Percentiles rank a stretch among this genome's conserved stretches.
phyloP scores from a whole-genome alignment of 352 stramenopile genomes.

The Pythium folliculosum region DNA sequence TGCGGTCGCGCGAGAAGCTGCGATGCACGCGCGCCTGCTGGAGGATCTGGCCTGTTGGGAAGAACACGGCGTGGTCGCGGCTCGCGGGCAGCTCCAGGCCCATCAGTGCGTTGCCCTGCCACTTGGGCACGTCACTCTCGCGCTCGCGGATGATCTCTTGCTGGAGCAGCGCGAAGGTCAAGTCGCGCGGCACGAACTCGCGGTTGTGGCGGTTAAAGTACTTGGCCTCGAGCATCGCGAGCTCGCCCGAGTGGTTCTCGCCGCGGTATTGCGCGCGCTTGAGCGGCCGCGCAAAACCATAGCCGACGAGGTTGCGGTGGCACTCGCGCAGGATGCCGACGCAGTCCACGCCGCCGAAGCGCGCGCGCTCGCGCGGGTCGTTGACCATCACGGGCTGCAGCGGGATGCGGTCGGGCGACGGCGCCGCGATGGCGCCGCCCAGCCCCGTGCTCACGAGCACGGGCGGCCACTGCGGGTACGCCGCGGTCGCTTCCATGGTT shows the following conservation, averaged over 20 bases:
- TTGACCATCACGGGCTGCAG: slow-evolving; percentile 52
- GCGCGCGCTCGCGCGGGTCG: slow-evolving; percentile 43
- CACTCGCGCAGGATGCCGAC: slow-evolving; percentile 46
- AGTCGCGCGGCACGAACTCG: slow-evolving; percentile 52
- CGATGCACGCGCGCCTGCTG: slow-evolving; percentile 67
- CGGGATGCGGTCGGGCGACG: slow-evolving; percentile 50
- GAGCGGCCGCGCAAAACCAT: slow-evolving; percentile 53
- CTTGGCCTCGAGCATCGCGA: background rate
- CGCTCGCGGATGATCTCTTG: slow-evolving; percentile 29
- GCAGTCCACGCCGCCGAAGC: slow-evolving; percentile 47
- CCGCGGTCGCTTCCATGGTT: slow-evolving; percentile 56
- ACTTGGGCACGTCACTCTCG: slow-evolving; percentile 39
- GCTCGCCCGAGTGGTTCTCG: background rate
- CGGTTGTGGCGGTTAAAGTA: slow-evolving; percentile 39
- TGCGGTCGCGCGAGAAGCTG: slow-evolving; percentile 1
- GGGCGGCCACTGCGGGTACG: slow-evolving; percentile 59
- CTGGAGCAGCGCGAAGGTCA: slow-evolving; percentile 3
- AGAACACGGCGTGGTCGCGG: slow-evolving; percentile 61
- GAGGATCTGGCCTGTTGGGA: slow-evolving; percentile 61
- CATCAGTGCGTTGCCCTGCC: slow-evolving; percentile 68
- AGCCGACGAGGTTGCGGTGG: slow-evolving; percentile 56
- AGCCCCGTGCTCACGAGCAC: slow-evolving; percentile 53
- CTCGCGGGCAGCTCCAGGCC: slow-evolving; percentile 33
- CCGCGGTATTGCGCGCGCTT: slow-evolving; percentile 39
- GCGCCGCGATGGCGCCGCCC: slow-evolving; percentile 44